A percentile compares a stretch with the other conserved stretches of the same genome.
Conservation (phyloP, 352 stramenopile species). For the Pythium plurisporium region DNA sequence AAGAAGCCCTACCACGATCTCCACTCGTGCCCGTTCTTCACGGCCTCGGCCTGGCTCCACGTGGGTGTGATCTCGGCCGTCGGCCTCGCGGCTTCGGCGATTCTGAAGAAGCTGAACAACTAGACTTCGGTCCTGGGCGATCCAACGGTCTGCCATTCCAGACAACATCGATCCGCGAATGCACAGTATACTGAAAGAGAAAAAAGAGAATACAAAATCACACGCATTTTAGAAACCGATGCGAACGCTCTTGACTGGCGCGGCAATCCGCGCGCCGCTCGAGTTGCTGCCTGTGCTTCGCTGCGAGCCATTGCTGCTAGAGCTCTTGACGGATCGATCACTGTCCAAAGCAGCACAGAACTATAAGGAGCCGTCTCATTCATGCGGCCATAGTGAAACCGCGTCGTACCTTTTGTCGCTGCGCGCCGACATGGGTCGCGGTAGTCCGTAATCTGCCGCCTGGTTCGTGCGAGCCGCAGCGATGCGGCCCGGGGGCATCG, state of each 20-base stretch:
- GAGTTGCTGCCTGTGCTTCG: slow-evolving; percentile 45
- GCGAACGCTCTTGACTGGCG: slow-evolving; percentile 57
- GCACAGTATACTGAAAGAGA: neutral
- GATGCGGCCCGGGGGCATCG: slow-evolving; percentile 61
- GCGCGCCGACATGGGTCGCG: slow-evolving; percentile 53
- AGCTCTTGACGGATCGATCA: slow-evolving; percentile 48
- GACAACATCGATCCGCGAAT: too few relatives aligned
- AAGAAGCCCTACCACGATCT: slow-evolving; percentile 73
- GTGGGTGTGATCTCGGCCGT: slow-evolving; percentile 55
- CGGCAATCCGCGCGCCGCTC: slow-evolving; percentile 42
- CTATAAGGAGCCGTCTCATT: too few relatives aligned
- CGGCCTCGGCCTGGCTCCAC: slow-evolving; percentile 72
- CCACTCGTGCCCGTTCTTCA: slow-evolving; percentile 72
- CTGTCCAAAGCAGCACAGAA: too few relatives aligned
- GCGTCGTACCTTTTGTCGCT: slow-evolving; percentile 71
- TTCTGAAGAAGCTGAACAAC: slow-evolving; percentile 52
- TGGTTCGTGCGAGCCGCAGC: slow-evolving; percentile 41
- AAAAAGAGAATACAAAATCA: slow-evolving; percentile 4
- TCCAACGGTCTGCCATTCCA: too few relatives aligned
- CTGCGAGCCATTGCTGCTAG: slow-evolving; percentile 46
- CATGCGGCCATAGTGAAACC: too few relatives aligned
- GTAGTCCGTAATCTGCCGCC: slow-evolving; percentile 26
- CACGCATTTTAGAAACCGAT: slow-evolving; percentile 41
- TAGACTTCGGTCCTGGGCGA: too few relatives aligned
- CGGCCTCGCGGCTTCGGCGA: slow-evolving; percentile 37